These are phyloP conservation scores for Austroboletus niveus DNA, from an alignment of 1,284 basidiomycete genomes.

Conservation along the genomic window DNA sequence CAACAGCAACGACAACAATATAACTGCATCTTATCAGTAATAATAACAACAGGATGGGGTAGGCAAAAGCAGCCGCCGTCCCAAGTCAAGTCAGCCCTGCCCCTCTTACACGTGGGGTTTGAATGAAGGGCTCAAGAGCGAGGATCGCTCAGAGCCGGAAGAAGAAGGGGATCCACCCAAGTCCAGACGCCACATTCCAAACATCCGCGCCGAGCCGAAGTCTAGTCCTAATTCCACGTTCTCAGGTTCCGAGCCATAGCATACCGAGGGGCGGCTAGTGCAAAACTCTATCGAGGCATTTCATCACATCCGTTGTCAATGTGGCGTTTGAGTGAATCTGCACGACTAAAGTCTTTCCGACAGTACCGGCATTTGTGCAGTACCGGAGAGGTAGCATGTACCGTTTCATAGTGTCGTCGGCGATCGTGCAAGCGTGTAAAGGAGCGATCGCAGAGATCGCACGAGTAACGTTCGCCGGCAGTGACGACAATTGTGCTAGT, in stretches of 20 bases:
- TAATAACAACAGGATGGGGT: not conserved
- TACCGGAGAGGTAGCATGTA: constrained; percentile 57
- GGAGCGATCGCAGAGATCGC: constrained; percentile 69
- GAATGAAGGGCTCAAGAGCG: constrained; percentile 14
- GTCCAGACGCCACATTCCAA: constrained; percentile 18
- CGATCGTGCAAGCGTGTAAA: constrained; percentile 77
- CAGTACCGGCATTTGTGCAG: constrained; percentile 67
- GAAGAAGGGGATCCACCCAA: constrained; percentile 9
- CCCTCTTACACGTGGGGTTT: constrained; percentile 9
- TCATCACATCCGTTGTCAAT: constrained; percentile 69
- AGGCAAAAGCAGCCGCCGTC: not conserved
- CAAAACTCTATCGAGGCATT: constrained; percentile 40
- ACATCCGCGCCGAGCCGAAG: constrained; percentile 9
- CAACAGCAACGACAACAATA: constrained; percentile 8
- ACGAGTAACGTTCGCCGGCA: constrained; percentile 58
- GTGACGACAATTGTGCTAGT: constrained; percentile 21
- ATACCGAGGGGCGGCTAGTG: not conserved
- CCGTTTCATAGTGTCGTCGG: constrained; percentile 76
- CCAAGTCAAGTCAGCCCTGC: not conserved
- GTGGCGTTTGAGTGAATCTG: constrained; percentile 57
- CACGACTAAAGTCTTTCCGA: constrained; percentile 69
- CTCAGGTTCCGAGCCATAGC: constrained; percentile 12
- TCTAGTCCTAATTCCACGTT: constrained; percentile 14
- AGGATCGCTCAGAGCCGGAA: constrained; percentile 17
- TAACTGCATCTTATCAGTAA: not conserved